phyloP scores from a whole-genome alignment of 176 grass and related monocot genomes.

The Sorghum bicolor region Sorghum_bicolor_NCBIv3 NC_012872.2:60501501-60502000 shows the following conservation, averaged over 20 bases:
- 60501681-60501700: slow-evolving; percentile 42
- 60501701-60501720: slow-evolving; percentile 34
- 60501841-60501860: slow-evolving; percentile 93
- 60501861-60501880: slow-evolving; percentile 91
- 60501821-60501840: slow-evolving; percentile 88
- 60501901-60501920: slow-evolving; percentile 29
- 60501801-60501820: slow-evolving; percentile 72
- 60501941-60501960: slow-evolving; percentile 25
- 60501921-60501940: slow-evolving; percentile 18
- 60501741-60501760: slow-evolving; percentile 88
- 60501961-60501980: slow-evolving; percentile 22
- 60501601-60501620: slow-evolving; percentile 27
- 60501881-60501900: slow-evolving; percentile 43
- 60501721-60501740: slow-evolving; percentile 66
- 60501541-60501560: slow-evolving; percentile 8
- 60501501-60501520: slow-evolving; percentile 83
- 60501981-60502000: slow-evolving; percentile 36
- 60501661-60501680: slow-evolving; percentile 42
- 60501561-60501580: slow-evolving; percentile 14
- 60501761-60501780: slow-evolving; percentile 76
- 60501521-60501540: slow-evolving; percentile 60
- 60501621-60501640: slow-evolving; percentile 41
- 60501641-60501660: slow-evolving; percentile 21
- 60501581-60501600: neutral
- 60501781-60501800: slow-evolving; percentile 75